A percentile compares a stretch with the other conserved stretches of the same genome.
These are phyloP conservation scores for Pyrus pyrifolia DNA, from an alignment of 306 rosid genomes.

Conservation along the genomic window DNA sequence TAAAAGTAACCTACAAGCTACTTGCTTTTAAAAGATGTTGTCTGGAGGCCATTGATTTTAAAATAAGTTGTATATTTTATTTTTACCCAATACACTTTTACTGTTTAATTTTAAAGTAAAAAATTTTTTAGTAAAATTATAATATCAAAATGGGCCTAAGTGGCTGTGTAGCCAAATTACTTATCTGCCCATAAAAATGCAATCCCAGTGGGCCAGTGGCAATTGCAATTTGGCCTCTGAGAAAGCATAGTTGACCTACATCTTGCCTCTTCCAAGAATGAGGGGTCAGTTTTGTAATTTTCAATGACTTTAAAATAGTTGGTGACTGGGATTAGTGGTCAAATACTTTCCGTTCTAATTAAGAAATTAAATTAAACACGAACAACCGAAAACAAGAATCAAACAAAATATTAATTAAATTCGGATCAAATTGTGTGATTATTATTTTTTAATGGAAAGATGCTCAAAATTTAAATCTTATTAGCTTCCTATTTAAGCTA, in stretches of 20 bases:
- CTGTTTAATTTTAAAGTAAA: no score
- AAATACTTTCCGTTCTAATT: neutral
- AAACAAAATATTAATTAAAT: neutral
- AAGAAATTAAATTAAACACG: neutral
- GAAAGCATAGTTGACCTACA: constrained; percentile 8
- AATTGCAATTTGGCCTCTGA: no score
- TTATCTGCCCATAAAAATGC: no score
- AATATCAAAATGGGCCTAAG: no score
- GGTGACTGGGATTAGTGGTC: constrained; percentile 1
- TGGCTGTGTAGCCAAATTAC: no score
- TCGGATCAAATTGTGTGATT: neutral
- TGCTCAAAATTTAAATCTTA: neutral
- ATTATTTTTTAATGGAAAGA: neutral
- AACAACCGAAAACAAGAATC: neutral
- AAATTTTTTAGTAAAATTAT: no score
- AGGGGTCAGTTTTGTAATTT: constrained; percentile 4
- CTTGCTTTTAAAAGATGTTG: no score
- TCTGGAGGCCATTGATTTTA: no score
- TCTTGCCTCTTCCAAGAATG: constrained; percentile 9
- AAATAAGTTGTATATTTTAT: no score
- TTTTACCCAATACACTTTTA: no score
- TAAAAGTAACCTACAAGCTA: no score
- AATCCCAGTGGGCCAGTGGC: no score
- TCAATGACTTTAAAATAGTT: neutral
- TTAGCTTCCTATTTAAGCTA: constrained; percentile 4